Base-by-base conservation (phyloP, 306 rosid genomes). In the Cucurbita pepo region DNA sequence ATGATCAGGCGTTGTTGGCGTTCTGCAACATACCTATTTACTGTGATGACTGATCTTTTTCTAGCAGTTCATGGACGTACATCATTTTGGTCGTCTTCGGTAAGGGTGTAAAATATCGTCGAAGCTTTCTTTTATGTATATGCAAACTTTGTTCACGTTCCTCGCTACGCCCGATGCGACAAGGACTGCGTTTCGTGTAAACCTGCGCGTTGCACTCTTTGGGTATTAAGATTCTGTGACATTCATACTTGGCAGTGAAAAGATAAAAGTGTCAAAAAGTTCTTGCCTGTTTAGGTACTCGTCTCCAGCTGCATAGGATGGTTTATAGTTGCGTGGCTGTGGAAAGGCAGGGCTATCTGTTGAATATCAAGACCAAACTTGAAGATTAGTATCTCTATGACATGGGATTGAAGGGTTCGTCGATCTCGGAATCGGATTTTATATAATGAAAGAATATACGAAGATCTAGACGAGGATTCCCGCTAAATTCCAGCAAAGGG, bases 261-360 rank as follows among this genome's bases (percentile, higher is more conserved):
- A 36, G 62, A 54, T n/a, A 5, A 14, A 56, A 34, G 59, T 25
- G 45, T 54, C 2, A 0, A 9, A 1, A 40, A 38, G 44, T 52
- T 53, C 91, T 86, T 88, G 81, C 98, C 97, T 90, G 85, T 84
- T 84, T 5, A 89, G 81, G 80, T 86, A 90, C 78, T 85, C 96
- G 13, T 89, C 90, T 47, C 88, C 82, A 7, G 81, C 36, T 6
- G 83, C 38, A 74, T 80, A 80, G 11, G 89, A 59, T 56, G 96
- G 88, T 78, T 78, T 86, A 55, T 84, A 81, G 56, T 69, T 83
- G 41, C 78, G 88, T 34, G 85, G 85, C 72, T 77, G 93, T 72
- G 88, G 89, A 60, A 82, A 22, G 14, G 83, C 69, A 41, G 62
- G 83, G 43, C 54, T 82, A 63, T 76, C 81, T 54, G 78, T 82